A percentile compares a stretch with the other conserved stretches of the same genome.
phyloP scores from a whole-genome alignment of 192 early-diverging fungal genomes.

The Chytriomyces sp. region DNA sequence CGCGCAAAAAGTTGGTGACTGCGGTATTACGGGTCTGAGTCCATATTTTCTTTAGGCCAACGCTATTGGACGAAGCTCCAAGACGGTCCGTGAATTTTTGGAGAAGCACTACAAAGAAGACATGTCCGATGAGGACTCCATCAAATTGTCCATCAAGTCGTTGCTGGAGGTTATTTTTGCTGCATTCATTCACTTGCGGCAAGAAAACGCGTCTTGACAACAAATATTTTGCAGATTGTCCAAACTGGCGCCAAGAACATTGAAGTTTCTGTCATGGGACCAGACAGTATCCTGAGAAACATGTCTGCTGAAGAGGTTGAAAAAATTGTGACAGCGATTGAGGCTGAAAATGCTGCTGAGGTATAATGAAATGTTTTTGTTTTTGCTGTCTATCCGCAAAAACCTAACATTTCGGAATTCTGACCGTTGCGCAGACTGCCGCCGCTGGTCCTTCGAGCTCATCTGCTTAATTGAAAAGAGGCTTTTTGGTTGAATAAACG shows the following conservation, averaged over 20 bases:
- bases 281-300: conserved; percentile 67
- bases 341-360: conserved; percentile 39
- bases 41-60: conserved; percentile 67
- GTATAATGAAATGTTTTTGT: not conserved
- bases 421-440: no score
- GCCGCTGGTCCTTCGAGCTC: no score
- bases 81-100: conserved; percentile 97
- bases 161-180: conserved; percentile 75
- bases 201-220: not conserved
- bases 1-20: not conserved
- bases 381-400: not conserved
- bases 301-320: conserved; percentile 37
- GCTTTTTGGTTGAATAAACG: no score
- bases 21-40: not conserved
- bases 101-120: conserved; percentile 96
- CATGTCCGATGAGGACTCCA: conserved; percentile 74
- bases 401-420: no score
- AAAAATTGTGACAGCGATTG: conserved; percentile 23
- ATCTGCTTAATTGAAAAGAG: no score
- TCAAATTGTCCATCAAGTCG: conserved; percentile 91
- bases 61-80: conserved; percentile 93
- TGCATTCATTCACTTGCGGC: not conserved
- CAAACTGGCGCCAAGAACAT: conserved; percentile 99
- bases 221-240: conserved; percentile 69
- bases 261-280: conserved; percentile 92